Conservation (phyloP, 768 basidiomycete species). For the Rhizopogon roseolus region DNA sequence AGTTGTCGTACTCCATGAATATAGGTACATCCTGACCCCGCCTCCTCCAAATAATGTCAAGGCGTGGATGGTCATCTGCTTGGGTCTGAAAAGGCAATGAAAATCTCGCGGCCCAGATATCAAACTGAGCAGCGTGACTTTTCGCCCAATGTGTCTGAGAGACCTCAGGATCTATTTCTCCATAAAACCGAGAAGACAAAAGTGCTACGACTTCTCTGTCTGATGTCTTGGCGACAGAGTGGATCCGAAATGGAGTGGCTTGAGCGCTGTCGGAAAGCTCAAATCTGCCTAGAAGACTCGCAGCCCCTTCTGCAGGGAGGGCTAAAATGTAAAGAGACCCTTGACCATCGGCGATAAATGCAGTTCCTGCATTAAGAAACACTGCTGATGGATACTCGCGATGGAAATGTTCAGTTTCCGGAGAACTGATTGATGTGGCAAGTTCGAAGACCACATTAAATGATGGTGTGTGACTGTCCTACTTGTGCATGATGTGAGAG, state of each 20-base stretch:
- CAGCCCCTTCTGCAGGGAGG: constrained; percentile 32
- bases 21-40: constrained; percentile 69
- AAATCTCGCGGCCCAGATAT: constrained; percentile 60
- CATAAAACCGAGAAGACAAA: constrained; percentile 56
- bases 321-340: constrained; percentile 63
- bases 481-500: constrained; percentile 24
- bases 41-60: constrained; percentile 66
- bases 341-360: constrained; percentile 65
- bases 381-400: constrained; percentile 73
- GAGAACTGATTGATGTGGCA: constrained; percentile 44
- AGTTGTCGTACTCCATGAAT: constrained; percentile 43
- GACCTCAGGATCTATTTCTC: constrained; percentile 14
- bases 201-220: constrained; percentile 40
- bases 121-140: constrained; percentile 41
- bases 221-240: constrained; percentile 30
- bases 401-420: constrained; percentile 36
- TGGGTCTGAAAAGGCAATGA: constrained; percentile 35
- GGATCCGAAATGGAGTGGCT: constrained; percentile 33
- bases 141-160: constrained; percentile 9
- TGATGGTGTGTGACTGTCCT: constrained; percentile 47
- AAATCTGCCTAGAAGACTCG: constrained; percentile 48
- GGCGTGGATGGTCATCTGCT: constrained; percentile 23
- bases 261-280: constrained; percentile 30
- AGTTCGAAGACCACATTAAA: constrained; percentile 59
- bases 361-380: constrained; percentile 44